Evolutionary conservation across 2,329 filamentous ascomycete species (phyloP).

Genomic region (Tolypocladium ovalisporum): DNA sequence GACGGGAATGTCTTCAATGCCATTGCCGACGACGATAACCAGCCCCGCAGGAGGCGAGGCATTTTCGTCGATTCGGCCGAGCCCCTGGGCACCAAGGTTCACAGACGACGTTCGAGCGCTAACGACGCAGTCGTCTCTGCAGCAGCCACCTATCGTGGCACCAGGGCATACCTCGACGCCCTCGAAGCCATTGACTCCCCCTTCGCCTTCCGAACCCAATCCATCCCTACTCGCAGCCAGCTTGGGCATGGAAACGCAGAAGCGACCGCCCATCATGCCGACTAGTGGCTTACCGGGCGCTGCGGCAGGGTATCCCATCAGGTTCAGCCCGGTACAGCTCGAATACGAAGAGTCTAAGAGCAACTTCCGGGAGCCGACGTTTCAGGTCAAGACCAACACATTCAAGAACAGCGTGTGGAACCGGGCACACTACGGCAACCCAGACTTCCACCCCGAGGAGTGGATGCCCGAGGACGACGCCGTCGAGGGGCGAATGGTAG

Average conservation of each 20-base stretch:
- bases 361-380: slow-evolving; percentile 32
- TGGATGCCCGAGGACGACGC: slow-evolving; percentile 30
- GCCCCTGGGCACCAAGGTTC: slow-evolving; percentile 24
- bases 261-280: background rate
- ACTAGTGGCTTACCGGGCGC: slow-evolving; percentile 1
- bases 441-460: slow-evolving; percentile 35
- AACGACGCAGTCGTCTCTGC: slow-evolving; percentile 9
- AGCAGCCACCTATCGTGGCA: slow-evolving; percentile 18
- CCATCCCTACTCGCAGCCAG: slow-evolving; percentile 3
- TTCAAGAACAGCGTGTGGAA: slow-evolving; percentile 61
- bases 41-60: slow-evolving; percentile 14
- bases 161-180: slow-evolving; percentile 17
- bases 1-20: slow-evolving; percentile 21
- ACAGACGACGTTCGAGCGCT: slow-evolving; percentile 12
- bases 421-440: slow-evolving; percentile 55
- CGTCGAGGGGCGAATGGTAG: slow-evolving; percentile 15
- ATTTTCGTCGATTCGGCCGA: slow-evolving; percentile 23
- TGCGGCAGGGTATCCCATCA: slow-evolving; percentile 20
- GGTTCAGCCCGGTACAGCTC: slow-evolving; percentile 37
- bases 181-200: slow-evolving; percentile 19
- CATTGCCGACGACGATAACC: slow-evolving; percentile 16
- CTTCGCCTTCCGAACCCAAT: slow-evolving; percentile 6
- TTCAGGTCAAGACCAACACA: slow-evolving; percentile 39
- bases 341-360: slow-evolving; percentile 39
- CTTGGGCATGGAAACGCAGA: slow-evolving; percentile 4